Evolutionary conservation across 768 basidiomycete species (phyloP), one percentile per base, ranked within the genome.

Genomic region (Trametes elegans): DNA sequence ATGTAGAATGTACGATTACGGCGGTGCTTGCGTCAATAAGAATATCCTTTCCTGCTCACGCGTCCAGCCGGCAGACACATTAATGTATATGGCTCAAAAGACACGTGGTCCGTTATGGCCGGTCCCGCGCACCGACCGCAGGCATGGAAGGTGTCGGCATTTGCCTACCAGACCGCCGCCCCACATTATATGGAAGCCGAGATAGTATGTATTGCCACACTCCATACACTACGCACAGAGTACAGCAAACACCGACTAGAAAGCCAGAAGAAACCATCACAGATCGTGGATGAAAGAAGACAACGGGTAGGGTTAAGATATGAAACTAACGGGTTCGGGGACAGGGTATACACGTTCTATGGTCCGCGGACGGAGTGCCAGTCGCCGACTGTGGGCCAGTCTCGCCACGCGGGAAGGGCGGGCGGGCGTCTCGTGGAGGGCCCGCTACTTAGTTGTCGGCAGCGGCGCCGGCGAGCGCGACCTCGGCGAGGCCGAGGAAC

Each of bases 401-500:
- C 34, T 13, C 34, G 34, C 6, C 11, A n/a, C 34, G 13, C 13
- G 34, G 13, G 34, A 35, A 5, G 13, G 6, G 5, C 6, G 34
- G 34, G n/a, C n/a, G n/a, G n/a, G n/a, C n/a, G n/a, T n/a, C 6
- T 35, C 21, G 40, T 23, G 8, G 23, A 21, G 6, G 32, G 5
- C 10, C 18, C 8, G 16, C 16, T 7, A 35, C 42, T 53, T 26
- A 53, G 41, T 44, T 44, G 21, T n/a, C n/a, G n/a, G 40, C 51
- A 32, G 50, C 26, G 19, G 60, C 65, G 26, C 59, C 64, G 27
- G 62, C 67, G 36, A 65, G 42, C 41, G 64, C 34, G 41, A 68
- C 50, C 42, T 63, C 65, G 18, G 49, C 47, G 46, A 68, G 38
- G 36, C 66, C 67, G 46, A 67, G 35, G 49, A 68, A n/a, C n/a